phyloP scores from a whole-genome alignment of 495 filamentous ascomycete species.

The Penicillium robsamsonii region DNA sequence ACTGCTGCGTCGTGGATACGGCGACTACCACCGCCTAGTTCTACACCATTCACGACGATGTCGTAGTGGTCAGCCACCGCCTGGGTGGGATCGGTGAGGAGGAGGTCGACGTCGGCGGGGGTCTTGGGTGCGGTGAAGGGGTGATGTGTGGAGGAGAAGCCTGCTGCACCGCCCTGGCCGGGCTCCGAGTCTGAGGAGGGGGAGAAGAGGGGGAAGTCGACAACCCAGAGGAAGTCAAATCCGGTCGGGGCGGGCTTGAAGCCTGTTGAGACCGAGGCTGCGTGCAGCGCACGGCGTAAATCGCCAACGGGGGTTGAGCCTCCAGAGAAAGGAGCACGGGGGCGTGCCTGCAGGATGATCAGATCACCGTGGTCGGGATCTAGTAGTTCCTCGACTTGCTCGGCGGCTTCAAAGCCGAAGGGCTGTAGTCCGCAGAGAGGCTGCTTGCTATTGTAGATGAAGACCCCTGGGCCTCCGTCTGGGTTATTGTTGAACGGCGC shows the following conservation, averaged over 20 bases:
- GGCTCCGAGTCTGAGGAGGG: conserved; percentile 65
- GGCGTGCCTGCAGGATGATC: conserved; percentile 76
- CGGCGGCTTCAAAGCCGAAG: conserved; percentile 72
- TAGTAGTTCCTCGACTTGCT: conserved; percentile 52
- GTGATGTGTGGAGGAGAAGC: conserved; percentile 87
- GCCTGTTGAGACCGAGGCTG: conserved; percentile 56
- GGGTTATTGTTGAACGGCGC: conserved; percentile 60
- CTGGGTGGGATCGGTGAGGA: conserved; percentile 67
- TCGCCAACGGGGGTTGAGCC: conserved; percentile 78
- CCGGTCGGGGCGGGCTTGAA: conserved; percentile 53
- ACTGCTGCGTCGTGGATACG: conserved; percentile 86
- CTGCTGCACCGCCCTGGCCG: conserved; percentile 77
- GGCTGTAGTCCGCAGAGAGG: conserved; percentile 71
- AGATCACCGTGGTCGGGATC: conserved; percentile 67
- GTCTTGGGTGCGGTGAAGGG: conserved; percentile 89
- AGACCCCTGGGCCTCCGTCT: conserved; percentile 71
- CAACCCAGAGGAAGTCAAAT: conserved; percentile 79
- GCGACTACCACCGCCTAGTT: conserved; percentile 87
- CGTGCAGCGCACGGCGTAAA: conserved; percentile 68
- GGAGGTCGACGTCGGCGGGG: conserved; percentile 67
- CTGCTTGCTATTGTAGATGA: conserved; percentile 65
- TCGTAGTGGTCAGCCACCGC: conserved; percentile 87
- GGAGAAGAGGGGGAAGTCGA: conserved; percentile 88
- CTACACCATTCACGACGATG: conserved; percentile 91
- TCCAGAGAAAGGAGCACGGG: conserved; percentile 55